Evolutionary conservation across 169 alveolate genomes (phyloP).

Genomic region (Plasmodium ovale): DNA sequence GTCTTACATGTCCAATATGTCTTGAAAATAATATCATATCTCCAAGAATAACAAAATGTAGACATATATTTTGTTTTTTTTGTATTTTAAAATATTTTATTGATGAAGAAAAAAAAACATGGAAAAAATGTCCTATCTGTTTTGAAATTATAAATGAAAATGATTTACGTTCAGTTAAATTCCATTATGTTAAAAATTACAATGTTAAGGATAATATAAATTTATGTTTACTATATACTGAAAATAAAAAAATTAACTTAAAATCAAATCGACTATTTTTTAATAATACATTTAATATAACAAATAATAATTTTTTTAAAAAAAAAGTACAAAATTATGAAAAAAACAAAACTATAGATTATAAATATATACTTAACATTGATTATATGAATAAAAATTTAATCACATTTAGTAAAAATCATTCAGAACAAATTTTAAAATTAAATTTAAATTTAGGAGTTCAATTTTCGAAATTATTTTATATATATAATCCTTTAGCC

Average conservation of each 20-base stretch:
- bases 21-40: slow-evolving; percentile 77
- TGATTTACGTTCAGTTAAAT: slow-evolving; percentile 47
- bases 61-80: slow-evolving; percentile 80
- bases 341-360: slow-evolving; percentile 35
- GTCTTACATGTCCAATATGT: slow-evolving; percentile 80
- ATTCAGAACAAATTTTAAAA: slow-evolving; percentile 40
- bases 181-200: slow-evolving; percentile 62
- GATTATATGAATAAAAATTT: slow-evolving; percentile 61
- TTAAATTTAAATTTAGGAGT: slow-evolving; percentile 58
- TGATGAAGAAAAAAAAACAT: slow-evolving; percentile 50
- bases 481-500: slow-evolving; percentile 46
- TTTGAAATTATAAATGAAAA: slow-evolving; percentile 59
- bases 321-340: no score
- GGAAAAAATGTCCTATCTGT: slow-evolving; percentile 68
- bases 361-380: slow-evolving; percentile 34
- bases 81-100: slow-evolving; percentile 79
- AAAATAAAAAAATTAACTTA: slow-evolving; percentile 49
- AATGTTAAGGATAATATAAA: slow-evolving; percentile 32
- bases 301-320: slow-evolving; percentile 61
- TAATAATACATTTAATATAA: slow-evolving; percentile 57
- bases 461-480: slow-evolving; percentile 47
- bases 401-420: slow-evolving; percentile 26
- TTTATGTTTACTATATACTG: slow-evolving; percentile 60
- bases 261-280: slow-evolving; percentile 34
- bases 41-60: slow-evolving; percentile 78